phyloP scores from a whole-genome alignment of 2,329 filamentous ascomycete species.

The Botrytis paeoniae region DNA sequence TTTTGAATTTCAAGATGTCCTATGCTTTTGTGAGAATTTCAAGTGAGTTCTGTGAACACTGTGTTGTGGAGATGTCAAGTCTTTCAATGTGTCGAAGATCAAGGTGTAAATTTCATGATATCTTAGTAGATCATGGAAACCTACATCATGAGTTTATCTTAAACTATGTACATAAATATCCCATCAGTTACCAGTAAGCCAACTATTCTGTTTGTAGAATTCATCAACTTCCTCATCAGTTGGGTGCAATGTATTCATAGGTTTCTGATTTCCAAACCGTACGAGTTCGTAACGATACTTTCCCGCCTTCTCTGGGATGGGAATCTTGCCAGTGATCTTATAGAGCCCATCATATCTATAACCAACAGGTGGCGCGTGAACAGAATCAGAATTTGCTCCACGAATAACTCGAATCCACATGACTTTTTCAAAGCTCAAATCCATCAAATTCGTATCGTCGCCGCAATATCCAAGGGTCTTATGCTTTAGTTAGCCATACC shows the following conservation, averaged over 20 bases:
- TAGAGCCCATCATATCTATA: conserved; percentile 60
- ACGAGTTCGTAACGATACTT: background rate
- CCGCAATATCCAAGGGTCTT: conserved; percentile 51
- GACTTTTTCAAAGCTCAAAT: conserved; percentile 37
- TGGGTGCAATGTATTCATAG: background rate
- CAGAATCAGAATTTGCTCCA: conserved; percentile 39
- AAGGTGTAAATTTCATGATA: background rate
- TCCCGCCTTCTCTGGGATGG: background rate
- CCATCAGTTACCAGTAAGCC: background rate
- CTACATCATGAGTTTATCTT: background rate
- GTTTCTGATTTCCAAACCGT: background rate
- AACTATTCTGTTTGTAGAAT: background rate
- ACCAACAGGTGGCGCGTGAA: conserved; percentile 46
- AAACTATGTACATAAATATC: background rate
- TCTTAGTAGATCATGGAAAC: background rate
- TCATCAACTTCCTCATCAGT: background rate
- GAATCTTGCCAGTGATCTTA: conserved; percentile 38
- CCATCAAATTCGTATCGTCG: conserved; percentile 47
- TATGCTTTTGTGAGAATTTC: too few species aligned
- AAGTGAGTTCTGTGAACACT: too few species aligned
- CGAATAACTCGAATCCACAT: conserved; percentile 51
- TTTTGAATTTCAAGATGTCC: too few species aligned
- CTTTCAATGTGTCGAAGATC: background rate
- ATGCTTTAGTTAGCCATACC: background rate
- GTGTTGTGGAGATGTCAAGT: background rate